Evolutionary conservation across 129 eudicot species (phyloP), one percentile per base, ranked within the genome.

Genomic region (Flaveria trinervia): DNA sequence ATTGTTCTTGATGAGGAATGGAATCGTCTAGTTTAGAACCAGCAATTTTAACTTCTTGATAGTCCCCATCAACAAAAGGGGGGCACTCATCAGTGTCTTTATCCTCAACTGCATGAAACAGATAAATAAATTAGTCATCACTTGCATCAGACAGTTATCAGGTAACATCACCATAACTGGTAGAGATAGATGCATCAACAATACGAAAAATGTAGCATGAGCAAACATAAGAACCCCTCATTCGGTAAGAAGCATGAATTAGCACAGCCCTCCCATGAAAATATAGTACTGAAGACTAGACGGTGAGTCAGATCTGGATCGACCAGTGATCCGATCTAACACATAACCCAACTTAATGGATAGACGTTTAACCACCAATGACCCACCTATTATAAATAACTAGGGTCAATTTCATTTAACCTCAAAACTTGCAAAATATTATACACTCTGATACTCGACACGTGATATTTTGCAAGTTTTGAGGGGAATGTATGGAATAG

Each of bases 11-110:
- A 68, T 17, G 49, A 65, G 43, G 43, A 74, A 39, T 65, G 71
- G 20, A 59, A 25, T 68, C 80, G 8, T 81, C 72, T 36, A 33
- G 72, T 71, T 70, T 69, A 67, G 80, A 66, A 59, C 72, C 74
- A 30, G 55, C 72, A 17, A 66, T 55, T 44, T 64, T 76, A 23
- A 57, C 84, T 73, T 81, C 87, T 61, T 57, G 77, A 80, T 9
- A 44, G 48, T 79, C 78, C 55, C 49, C 82, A 65, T 39, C 73
- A 75, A 90, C 73, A 45, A 80, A 83, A 25, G 88, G 86, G 26
- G 68, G 82, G 17, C 54, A 62, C 61, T 82, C 84, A 45, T 88
- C 86, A 57, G 48, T 22, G 84, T 41, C 51, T 74, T 30, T 62
- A 22, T 74, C 78, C 70, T 81, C 80, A 77, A 54, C 85, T 88